These are phyloP conservation scores for Hypoxylon sp. DNA, from an alignment of 2,329 filamentous ascomycete species.

Conservation along the genomic window DNA sequence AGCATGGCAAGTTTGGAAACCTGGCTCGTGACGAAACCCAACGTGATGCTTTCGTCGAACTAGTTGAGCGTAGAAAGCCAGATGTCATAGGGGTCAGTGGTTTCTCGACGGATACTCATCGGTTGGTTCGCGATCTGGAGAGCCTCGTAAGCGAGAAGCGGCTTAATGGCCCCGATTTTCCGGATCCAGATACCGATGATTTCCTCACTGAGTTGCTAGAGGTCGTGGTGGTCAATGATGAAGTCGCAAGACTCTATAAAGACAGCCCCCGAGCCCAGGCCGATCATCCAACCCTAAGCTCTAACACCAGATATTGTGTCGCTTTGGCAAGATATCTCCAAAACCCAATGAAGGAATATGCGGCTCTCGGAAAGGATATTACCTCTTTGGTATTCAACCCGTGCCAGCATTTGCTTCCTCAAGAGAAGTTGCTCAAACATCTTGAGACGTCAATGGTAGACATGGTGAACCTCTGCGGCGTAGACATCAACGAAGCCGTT, in stretches of 20 bases:
- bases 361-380: constrained; percentile 89
- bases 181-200: constrained; percentile 82
- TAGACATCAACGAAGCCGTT: constrained; percentile 94
- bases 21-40: constrained; percentile 78
- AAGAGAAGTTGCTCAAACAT: constrained; percentile 87
- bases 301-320: constrained; percentile 89
- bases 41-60: constrained; percentile 79
- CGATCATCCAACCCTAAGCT: constrained; percentile 85
- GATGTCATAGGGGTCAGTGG: constrained; percentile 93
- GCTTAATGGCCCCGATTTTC: constrained; percentile 84
- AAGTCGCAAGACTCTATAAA: constrained; percentile 96
- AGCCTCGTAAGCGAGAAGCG: constrained; percentile 83
- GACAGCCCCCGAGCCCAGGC: constrained; percentile 83
- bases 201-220: constrained; percentile 85
- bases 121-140: constrained; percentile 84
- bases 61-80: constrained; percentile 84
- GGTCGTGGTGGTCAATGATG: constrained; percentile 93
- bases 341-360: constrained; percentile 96
- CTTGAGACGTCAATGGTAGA: constrained; percentile 98
- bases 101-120: constrained; percentile 88
- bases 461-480: constrained; percentile 96
- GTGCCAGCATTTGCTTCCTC: constrained; percentile 88
- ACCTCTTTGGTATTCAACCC: constrained; percentile 89
- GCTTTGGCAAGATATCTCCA: constrained; percentile 92
- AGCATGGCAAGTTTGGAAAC: constrained; percentile 89